A percentile compares a stretch with the other conserved stretches of the same genome.
These are phyloP conservation scores for Proliferodiscus dingleyae DNA, from an alignment of 2,329 filamentous ascomycete genomes.

Conservation along the genomic window DNA sequence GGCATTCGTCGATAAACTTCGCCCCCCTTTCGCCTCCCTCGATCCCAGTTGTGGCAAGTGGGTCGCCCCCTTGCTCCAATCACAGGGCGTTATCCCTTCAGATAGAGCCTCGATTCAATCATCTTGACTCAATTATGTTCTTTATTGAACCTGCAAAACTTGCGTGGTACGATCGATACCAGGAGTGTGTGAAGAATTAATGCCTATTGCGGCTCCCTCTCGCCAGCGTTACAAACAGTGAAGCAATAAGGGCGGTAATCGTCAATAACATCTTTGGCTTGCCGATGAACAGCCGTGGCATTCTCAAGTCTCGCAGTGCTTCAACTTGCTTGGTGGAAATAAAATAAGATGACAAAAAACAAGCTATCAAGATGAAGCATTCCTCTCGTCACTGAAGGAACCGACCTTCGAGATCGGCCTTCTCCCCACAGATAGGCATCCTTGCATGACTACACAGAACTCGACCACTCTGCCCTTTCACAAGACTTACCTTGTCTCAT, in stretches of 20 bases:
- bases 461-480: too few species aligned
- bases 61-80: constrained; percentile 13
- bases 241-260: too few species aligned
- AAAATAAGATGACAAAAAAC: too few species aligned
- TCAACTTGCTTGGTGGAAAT: too few species aligned
- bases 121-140: constrained; percentile 2
- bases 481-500: constrained; percentile 17
- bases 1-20: constrained; percentile 24
- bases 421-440: constrained; percentile 13
- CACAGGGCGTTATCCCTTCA: neutral
- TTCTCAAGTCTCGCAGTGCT: too few species aligned
- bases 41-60: constrained; percentile 7
- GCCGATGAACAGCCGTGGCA: too few species aligned
- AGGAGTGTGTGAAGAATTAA: too few species aligned
- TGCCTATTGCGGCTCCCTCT: too few species aligned
- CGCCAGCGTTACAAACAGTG: too few species aligned
- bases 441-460: constrained; percentile 22
- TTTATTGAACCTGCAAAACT: neutral
- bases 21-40: constrained; percentile 9
- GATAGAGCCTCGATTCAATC: constrained; percentile 2
- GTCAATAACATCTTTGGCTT: too few species aligned
- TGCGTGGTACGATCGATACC: neutral
- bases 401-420: constrained; percentile 11
- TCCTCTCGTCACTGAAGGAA: constrained; percentile 21
- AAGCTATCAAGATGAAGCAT: constrained; percentile 29